Conservation (phyloP, 2,329 filamentous ascomycete genomes). For the Aspergillus texensis region DNA sequence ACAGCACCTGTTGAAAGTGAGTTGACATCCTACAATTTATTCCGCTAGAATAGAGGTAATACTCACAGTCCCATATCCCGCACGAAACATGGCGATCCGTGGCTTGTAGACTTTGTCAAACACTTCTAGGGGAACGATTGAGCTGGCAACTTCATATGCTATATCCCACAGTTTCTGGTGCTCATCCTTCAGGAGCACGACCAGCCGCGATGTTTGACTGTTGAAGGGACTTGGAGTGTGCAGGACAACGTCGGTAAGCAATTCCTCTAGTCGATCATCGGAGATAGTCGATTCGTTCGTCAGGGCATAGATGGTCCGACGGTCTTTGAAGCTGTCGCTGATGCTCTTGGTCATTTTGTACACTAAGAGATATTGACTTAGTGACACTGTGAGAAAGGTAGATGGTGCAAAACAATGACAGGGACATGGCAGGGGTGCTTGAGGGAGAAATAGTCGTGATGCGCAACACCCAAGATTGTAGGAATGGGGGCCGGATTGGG, state of each 20-base stretch:
- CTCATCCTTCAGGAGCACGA: slow-evolving; percentile 78
- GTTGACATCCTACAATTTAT: neutral
- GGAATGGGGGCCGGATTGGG: neutral
- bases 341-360: neutral
- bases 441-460: neutral
- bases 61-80: slow-evolving; percentile 71
- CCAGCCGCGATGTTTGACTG: slow-evolving; percentile 76
- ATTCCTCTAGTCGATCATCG: slow-evolving; percentile 40
- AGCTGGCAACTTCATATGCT: slow-evolving; percentile 33
- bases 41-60: neutral
- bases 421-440: neutral
- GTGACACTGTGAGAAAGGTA: neutral
- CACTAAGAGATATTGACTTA: neutral
- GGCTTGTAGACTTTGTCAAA: neutral
- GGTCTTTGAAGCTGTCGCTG: slow-evolving; percentile 22
- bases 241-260: slow-evolving; percentile 56
- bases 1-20: slow-evolving; percentile 61
- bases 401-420: neutral
- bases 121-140: neutral
- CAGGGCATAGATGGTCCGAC: slow-evolving; percentile 42
- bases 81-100: slow-evolving; percentile 28
- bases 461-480: neutral
- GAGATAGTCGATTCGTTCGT: slow-evolving; percentile 37
- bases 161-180: slow-evolving; percentile 89
- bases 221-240: slow-evolving; percentile 84